phyloP scores from a whole-genome alignment of 805 yeast species.

The Candida nitratophila region DNA sequence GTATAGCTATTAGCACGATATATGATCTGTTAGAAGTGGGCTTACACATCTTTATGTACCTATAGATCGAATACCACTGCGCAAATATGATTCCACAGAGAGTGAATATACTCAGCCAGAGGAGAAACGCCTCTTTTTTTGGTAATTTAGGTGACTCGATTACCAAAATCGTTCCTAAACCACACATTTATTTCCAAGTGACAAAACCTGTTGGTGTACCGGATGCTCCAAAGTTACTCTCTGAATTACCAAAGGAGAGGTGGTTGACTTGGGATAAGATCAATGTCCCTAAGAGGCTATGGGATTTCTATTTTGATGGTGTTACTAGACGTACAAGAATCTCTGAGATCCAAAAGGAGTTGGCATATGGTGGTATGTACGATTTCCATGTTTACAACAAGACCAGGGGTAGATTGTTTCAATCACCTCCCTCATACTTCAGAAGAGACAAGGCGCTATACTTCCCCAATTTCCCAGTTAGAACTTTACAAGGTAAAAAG shows the following conservation, averaged over 20 bases:
- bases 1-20: no score
- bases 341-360: conserved; percentile 45
- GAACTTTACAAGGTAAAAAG: conserved; percentile 34
- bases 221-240: conserved; percentile 17
- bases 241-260: conserved; percentile 15
- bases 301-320: conserved; percentile 30
- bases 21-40: no score
- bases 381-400: conserved; percentile 58
- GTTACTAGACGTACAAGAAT: conserved; percentile 27
- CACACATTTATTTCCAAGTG: conserved; percentile 24
- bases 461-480: conserved; percentile 74
- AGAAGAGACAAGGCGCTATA: conserved; percentile 62
- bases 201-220: conserved; percentile 26
- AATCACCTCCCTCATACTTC: conserved; percentile 77
- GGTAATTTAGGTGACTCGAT: conserved; percentile 26
- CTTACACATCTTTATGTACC: no score
- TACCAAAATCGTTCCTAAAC: conserved; percentile 25
- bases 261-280: conserved; percentile 20
- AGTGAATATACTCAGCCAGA: conserved; percentile 7
- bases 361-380: conserved; percentile 61
- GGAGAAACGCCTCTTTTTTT: conserved; percentile 21
- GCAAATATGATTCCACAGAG: conserved; percentile 3
- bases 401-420: conserved; percentile 79
- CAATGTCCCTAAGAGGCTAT: conserved; percentile 22
- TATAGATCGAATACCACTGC: no score